Base-by-base conservation (phyloP, 305 asterid genomes). In the Fraxinus greggii region DNA sequence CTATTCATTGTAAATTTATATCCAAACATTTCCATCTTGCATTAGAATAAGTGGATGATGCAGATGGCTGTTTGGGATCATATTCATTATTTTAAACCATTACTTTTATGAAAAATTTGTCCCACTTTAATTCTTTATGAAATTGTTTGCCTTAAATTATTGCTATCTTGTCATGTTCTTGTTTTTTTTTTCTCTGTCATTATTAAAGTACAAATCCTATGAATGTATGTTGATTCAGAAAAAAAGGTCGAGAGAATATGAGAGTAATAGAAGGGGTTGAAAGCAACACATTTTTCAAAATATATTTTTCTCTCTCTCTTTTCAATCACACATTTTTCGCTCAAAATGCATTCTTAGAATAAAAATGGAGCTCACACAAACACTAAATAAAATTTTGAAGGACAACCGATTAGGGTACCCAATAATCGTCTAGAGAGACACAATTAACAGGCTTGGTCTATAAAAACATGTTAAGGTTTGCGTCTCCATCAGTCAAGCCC, bases 141-240 rank as follows among this genome's bases (percentile, higher is more conserved):
- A 74, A 65, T 81, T 61, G 19, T 13, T 12, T 31, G 61, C 40
- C 24, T 33, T 23, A 42, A 5, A 76, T 19, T 63, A 76, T 81
- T 38, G 28, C 77, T 6, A 65, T 31, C 59, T 69, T 77, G 61
- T 1, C 4, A 19, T 15, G 24, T 59, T 45, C 5, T 12, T 45
- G 5, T 1, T 35, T 28, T 40, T 7, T 42, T 15, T 3, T 24
- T 13, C 10, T 19, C n/a, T n/a, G 3, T 35, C 9, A 35, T 40
- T 72, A 51, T 10, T 45, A n/a, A 19, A 54, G 15, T 12, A 13
- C 26, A 67, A 12, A 59, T 75, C 33, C 40, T 59, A 38, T 61
- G 79, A 35, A 35, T 75, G 40, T 40, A 76, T 33, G 7, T 77
- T 81, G 63, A 63, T 35, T 78, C 13, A 70, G 35, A 35, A 35